Percentiles rank a stretch among this genome's conserved stretches.
These are phyloP conservation scores for Trypanosomatidae sp. DNA, from an alignment of 208 protist genomes.

Conservation along the genomic window DNA sequence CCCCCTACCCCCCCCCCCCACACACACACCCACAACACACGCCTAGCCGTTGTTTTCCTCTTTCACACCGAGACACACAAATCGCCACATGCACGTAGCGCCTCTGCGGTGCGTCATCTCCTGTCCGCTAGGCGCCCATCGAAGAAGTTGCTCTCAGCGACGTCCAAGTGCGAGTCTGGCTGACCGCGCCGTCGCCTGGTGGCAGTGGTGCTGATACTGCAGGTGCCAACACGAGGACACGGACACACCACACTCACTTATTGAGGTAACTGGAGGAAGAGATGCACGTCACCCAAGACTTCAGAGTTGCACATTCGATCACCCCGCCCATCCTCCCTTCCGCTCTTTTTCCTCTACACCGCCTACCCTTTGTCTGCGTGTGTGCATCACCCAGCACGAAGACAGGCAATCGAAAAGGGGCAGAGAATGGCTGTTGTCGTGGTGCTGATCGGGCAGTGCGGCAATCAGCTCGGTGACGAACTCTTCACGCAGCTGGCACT, in stretches of 20 bases:
- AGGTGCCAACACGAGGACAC: neutral
- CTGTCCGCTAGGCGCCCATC: neutral
- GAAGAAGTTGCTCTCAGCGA: neutral
- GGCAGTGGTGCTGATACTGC: neutral
- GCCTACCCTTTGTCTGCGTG: neutral
- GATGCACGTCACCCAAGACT: neutral
- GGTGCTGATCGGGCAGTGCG: slow-evolving; percentile 85
- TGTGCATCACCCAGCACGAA: neutral
- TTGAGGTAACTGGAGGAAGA: neutral
- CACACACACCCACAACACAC: neutral
- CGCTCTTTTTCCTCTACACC: neutral
- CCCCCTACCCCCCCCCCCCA: neutral
- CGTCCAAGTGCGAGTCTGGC: neutral
- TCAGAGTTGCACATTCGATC: neutral
- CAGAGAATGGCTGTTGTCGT: slow-evolving; percentile 65
- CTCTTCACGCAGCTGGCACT: slow-evolving; percentile 70
- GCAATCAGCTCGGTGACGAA: slow-evolving; percentile 88
- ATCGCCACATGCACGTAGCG: slow-evolving; percentile 1
- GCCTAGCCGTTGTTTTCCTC: neutral
- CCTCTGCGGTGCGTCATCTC: neutral
- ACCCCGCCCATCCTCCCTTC: neutral
- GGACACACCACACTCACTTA: neutral
- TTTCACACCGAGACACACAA: slow-evolving; percentile 4
- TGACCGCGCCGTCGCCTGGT: neutral
- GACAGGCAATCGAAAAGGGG: neutral